phyloP scores from a whole-genome alignment of 2,329 filamentous ascomycete species.

The Arthroderma sp. region DNA sequence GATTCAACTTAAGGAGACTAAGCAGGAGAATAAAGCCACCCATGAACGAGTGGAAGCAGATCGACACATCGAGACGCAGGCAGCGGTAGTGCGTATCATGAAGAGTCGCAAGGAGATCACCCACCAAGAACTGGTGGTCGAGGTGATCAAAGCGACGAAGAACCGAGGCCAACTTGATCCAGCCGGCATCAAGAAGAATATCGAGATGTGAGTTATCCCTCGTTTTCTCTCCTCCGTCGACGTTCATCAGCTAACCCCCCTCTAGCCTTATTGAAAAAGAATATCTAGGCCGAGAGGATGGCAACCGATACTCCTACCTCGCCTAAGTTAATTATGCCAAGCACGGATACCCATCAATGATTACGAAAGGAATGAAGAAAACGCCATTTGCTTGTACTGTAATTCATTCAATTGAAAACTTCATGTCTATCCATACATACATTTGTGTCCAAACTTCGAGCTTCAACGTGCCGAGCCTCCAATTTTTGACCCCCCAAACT shows the following conservation, averaged over 20 bases:
- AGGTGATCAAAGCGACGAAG: constrained; percentile 85
- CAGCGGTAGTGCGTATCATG: constrained; percentile 93
- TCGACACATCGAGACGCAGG: constrained; percentile 90
- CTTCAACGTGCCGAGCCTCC: too few species aligned
- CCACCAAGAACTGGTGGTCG: constrained; percentile 74
- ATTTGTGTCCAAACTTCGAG: too few species aligned
- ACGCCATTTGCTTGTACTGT: too few species aligned
- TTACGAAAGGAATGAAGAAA: too few species aligned
- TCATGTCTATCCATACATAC: too few species aligned
- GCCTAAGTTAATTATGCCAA: constrained; percentile 33
- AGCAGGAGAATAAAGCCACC: constrained; percentile 85
- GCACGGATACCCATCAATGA: too few species aligned
- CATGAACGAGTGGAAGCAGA: constrained; percentile 83
- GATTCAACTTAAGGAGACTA: constrained; percentile 92
- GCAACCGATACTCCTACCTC: constrained; percentile 54
- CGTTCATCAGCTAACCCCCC: constrained; percentile 1
- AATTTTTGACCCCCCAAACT: too few species aligned
- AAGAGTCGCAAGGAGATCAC: constrained; percentile 81
- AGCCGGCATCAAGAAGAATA: constrained; percentile 86
- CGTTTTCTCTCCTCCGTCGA: constrained; percentile 2
- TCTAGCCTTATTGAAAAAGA: constrained; percentile 78
- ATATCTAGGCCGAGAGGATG: constrained; percentile 60
- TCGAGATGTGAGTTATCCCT: constrained; percentile 59
- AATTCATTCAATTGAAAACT: too few species aligned
- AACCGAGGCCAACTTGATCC: constrained; percentile 75